Percentiles rank a stretch among this genome's conserved stretches.
Conservation (phyloP, 345 rosid genomes). For the Eucalyptus erythrocorys region DNA sequence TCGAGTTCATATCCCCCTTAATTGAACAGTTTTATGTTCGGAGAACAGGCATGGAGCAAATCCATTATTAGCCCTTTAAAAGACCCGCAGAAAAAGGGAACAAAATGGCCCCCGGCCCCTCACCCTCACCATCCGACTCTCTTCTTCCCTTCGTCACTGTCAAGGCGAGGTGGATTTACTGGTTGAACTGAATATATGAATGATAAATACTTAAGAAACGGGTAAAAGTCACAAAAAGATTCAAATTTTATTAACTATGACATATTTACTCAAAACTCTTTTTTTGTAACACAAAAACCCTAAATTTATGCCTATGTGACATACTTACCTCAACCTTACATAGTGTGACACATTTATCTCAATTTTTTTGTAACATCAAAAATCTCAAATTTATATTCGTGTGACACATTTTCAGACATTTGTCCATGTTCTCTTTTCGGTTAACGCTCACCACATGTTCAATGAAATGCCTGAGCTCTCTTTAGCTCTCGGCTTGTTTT, state of each 20-base stretch:
- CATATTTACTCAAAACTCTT: rapidly evolving
- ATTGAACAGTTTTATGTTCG: not conserved
- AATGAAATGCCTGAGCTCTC: too few species aligned
- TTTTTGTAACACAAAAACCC: too few species aligned
- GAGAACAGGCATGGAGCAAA: not conserved
- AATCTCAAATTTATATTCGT: rapidly evolving
- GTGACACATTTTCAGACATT: too few species aligned
- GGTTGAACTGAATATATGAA: too few species aligned
- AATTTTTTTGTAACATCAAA: rapidly evolving
- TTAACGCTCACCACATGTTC: too few species aligned
- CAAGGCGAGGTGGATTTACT: not conserved
- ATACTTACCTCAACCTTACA: rapidly evolving
- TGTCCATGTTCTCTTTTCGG: rapidly evolving
- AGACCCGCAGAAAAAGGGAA: not conserved
- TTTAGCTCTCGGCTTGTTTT: too few species aligned
- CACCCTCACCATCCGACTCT: not conserved
- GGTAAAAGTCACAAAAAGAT: too few species aligned
- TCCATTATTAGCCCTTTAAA: not conserved
- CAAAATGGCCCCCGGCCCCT: not conserved
- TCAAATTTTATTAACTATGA: rapidly evolving
- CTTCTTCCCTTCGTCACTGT: not conserved
- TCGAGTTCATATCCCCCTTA: not conserved
- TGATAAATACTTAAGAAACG: too few species aligned
- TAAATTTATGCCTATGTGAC: rapidly evolving
- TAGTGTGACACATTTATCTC: rapidly evolving